phyloP scores from a whole-genome alignment of 495 filamentous ascomycete genomes.

The Trypethelium eluteriae region DNA sequence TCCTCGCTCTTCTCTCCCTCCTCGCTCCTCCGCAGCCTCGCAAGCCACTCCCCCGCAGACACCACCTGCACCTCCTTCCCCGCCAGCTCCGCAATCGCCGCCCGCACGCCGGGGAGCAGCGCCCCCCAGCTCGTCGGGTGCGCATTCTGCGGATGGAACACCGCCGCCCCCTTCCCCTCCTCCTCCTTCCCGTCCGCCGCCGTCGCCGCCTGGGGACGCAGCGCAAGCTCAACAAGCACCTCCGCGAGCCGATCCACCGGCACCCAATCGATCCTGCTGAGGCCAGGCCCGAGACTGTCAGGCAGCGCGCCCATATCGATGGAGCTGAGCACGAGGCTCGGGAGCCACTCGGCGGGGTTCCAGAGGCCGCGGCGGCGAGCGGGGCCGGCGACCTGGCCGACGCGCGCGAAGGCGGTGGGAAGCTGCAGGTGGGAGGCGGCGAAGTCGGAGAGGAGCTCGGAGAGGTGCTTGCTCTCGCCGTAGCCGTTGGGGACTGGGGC shows the following conservation, averaged over 20 bases:
- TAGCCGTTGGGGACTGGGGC: slow-evolving; percentile 15
- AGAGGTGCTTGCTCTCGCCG: slow-evolving; percentile 20
- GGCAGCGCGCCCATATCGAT: slow-evolving; percentile 13
- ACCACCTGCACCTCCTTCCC: too few relatives aligned
- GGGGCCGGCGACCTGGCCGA: slow-evolving; percentile 21
- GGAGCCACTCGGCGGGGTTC: slow-evolving; percentile 20
- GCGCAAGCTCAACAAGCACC: slow-evolving; percentile 11
- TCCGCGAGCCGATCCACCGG: slow-evolving; percentile 14
- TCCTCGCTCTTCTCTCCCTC: background rate
- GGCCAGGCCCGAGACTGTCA: background rate
- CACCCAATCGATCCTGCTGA: slow-evolving; percentile 17
- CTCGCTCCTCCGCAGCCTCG: background rate
- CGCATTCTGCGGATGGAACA: background rate
- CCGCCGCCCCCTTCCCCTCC: background rate
- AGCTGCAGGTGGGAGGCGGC: slow-evolving; percentile 9
- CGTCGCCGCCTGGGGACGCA: background rate
- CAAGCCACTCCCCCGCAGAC: too few relatives aligned
- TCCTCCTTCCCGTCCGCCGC: background rate
- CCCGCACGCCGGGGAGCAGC: too few relatives aligned
- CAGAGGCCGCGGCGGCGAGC: slow-evolving; percentile 7
- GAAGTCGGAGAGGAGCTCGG: slow-evolving; percentile 10
- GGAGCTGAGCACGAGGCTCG: slow-evolving; percentile 13
- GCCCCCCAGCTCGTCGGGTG: too few relatives aligned
- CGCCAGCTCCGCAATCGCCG: too few relatives aligned
- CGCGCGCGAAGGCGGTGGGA: background rate